Base-by-base conservation (phyloP, 1,284 basidiomycete species). In the Malassezia psittaci region DNA sequence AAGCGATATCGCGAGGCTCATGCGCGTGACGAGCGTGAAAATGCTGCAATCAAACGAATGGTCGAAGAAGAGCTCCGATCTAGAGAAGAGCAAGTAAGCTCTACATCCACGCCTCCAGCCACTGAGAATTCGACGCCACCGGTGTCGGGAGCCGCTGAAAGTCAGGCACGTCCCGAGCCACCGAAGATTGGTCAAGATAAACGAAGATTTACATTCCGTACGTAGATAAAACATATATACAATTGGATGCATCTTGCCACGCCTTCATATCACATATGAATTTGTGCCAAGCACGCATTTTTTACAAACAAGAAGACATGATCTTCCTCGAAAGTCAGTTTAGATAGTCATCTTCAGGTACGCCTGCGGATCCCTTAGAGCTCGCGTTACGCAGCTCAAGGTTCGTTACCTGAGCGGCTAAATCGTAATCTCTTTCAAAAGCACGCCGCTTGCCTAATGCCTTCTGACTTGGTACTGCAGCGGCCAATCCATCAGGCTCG, bases 361-460 rank as follows among this genome's bases (percentile, higher is more conserved):
- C 4, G 24, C 7, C 24, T 4, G 24, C 24, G 24, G 24, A 29
- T 29, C 24, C 24, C 24, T 29, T 29, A 3, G 7, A 29, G 24
- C 24, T 7, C 24, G 7, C 24, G 7, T 29, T 29, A 7, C 24
- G 4, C 3, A 29, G 24, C 24, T 29, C 24, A 3, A 29, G 24
- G 24, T 29, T 29, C 24, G 24, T 29, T 29, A 29, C 4, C 24
- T 29, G 4, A 29, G 24, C 24, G 7, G 24, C 24, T 29, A 29
- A 7, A 37, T 36, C 46, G 12, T 7, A 12, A 9, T 35, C 32
- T 24, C 39, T 34, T 11, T 56, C 54, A 11, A 56, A 5, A 1
- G 43, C 54, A 29, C 54, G 54, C n/a, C 54, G 54, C 54, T 57
- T 57, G 18, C 54, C 54, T 8, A 51, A 40, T 16, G 54, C 54